These are phyloP conservation scores for Periconia sp. DNA, from an alignment of 2,329 filamentous ascomycete genomes.

Conservation along the genomic window DNA sequence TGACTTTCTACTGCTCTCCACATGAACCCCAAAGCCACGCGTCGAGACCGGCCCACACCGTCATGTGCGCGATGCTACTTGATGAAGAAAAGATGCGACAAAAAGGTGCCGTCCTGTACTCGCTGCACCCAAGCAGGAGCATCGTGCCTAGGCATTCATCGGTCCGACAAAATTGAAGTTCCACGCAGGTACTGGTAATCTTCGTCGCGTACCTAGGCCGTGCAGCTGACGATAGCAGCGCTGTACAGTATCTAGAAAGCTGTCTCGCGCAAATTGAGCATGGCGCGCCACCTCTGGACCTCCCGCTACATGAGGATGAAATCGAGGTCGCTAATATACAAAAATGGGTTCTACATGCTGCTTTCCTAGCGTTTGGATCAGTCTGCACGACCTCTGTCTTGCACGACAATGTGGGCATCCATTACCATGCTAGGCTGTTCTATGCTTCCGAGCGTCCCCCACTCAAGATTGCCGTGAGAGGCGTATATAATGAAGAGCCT, in stretches of 20 bases:
- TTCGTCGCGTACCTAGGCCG: neutral
- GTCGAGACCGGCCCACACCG: neutral
- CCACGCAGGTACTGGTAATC: neutral
- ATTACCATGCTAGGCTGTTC: slow-evolving; percentile 3
- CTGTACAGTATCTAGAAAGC: slow-evolving; percentile 1
- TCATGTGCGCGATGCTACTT: slow-evolving; percentile 3
- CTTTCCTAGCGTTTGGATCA: neutral
- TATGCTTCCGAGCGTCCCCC: slow-evolving; percentile 1
- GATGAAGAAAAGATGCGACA: slow-evolving; percentile 3
- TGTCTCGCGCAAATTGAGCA: neutral
- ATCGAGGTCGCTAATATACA: neutral
- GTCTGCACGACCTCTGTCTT: neutral
- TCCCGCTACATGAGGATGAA: too few relatives aligned
- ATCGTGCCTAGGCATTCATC: neutral
- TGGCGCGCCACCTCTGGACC: neutral
- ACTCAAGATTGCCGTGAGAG: slow-evolving; percentile 1
- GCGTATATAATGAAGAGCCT: neutral
- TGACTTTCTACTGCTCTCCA: too few relatives aligned
- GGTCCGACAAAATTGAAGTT: neutral
- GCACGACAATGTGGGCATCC: neutral
- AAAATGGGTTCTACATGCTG: neutral
- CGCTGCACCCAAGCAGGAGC: neutral
- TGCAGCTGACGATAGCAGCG: neutral
- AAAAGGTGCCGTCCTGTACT: slow-evolving; percentile 4
- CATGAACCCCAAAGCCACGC: neutral